Conservation (phyloP, 2,329 filamentous ascomycete genomes). For the Ascocoryne sarcoides region DNA sequence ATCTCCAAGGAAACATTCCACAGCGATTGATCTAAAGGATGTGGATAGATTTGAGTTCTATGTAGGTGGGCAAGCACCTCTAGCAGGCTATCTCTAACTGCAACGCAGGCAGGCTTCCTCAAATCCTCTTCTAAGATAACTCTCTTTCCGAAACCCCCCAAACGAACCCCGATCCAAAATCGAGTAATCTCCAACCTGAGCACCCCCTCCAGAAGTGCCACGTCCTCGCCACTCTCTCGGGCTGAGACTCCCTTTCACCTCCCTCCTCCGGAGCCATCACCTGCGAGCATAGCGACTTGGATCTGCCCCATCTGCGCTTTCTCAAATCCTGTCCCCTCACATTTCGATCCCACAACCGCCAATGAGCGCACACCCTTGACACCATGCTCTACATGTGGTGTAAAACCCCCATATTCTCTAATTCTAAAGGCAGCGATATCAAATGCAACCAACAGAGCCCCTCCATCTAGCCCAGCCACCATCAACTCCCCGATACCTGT, state of each 20-base stretch:
- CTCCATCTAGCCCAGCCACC: constrained; percentile 21
- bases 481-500: constrained; percentile 24
- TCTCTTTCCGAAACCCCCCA: constrained; percentile 71
- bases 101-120: constrained; percentile 68
- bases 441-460: constrained; percentile 52
- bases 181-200: constrained; percentile 41
- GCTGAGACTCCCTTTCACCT: constrained; percentile 36
- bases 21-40: constrained; percentile 80
- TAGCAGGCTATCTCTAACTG: constrained; percentile 8
- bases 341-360: constrained; percentile 80
- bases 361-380: constrained; percentile 72
- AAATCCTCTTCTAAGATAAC: constrained; percentile 95
- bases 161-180: constrained; percentile 51
- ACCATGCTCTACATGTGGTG: constrained; percentile 86
- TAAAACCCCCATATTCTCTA: constrained; percentile 76
- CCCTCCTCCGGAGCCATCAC: constrained; percentile 37
- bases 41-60: constrained; percentile 88
- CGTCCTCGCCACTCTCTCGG: constrained; percentile 38
- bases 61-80: constrained; percentile 36
- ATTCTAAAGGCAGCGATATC: constrained; percentile 81
- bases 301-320: constrained; percentile 94
- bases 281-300: constrained; percentile 67
- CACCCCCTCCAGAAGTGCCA: constrained; percentile 37
- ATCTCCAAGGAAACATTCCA: constrained; percentile 75
- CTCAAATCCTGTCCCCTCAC: constrained; percentile 84